These are phyloP conservation scores for Chrysosporium keratinophilum DNA, from an alignment of 2,329 filamentous ascomycete species.

Conservation along the genomic window DNA sequence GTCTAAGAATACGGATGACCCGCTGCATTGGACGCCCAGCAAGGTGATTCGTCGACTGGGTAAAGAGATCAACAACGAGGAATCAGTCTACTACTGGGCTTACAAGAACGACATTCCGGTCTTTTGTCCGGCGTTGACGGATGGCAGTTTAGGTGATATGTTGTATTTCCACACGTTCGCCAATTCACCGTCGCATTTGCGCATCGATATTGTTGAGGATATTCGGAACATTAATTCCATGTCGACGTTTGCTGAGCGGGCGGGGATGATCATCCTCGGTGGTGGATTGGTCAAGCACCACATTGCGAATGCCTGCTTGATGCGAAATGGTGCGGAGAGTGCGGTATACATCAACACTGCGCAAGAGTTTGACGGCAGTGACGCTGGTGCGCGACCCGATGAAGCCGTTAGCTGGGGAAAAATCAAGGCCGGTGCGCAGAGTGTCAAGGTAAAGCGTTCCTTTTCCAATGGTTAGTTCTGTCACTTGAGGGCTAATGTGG, in stretches of 20 bases:
- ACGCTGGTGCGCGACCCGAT: slow-evolving; percentile 87
- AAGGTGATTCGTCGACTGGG: slow-evolving; percentile 84
- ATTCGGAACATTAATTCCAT: slow-evolving; percentile 89
- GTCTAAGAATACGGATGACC: slow-evolving; percentile 52
- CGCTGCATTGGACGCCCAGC: slow-evolving; percentile 84
- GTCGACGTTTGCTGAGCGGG: slow-evolving; percentile 72
- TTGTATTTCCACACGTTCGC: slow-evolving; percentile 97
- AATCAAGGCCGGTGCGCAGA: slow-evolving; percentile 79
- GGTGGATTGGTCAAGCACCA: slow-evolving; percentile 97
- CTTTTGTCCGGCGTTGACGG: slow-evolving; percentile 91
- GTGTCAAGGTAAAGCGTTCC: slow-evolving; percentile 67
- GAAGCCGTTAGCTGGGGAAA: slow-evolving; percentile 99
- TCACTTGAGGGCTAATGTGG: background rate
- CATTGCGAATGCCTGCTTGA: slow-evolving; percentile 92
- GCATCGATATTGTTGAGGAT: slow-evolving; percentile 86
- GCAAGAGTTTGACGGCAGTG: slow-evolving; percentile 94
- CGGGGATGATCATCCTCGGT: slow-evolving; percentile 90
- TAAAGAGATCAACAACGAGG: slow-evolving; percentile 85
- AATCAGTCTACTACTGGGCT: slow-evolving; percentile 93
- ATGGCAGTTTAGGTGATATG: slow-evolving; percentile 95
- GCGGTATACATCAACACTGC: slow-evolving; percentile 97
- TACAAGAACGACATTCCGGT: slow-evolving; percentile 94
- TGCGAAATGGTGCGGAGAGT: slow-evolving; percentile 94
- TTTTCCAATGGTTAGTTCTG: background rate
- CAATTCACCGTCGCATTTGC: slow-evolving; percentile 66